phyloP scores from a whole-genome alignment of 169 alveolate species.

The Eimeria sp. region DNA sequence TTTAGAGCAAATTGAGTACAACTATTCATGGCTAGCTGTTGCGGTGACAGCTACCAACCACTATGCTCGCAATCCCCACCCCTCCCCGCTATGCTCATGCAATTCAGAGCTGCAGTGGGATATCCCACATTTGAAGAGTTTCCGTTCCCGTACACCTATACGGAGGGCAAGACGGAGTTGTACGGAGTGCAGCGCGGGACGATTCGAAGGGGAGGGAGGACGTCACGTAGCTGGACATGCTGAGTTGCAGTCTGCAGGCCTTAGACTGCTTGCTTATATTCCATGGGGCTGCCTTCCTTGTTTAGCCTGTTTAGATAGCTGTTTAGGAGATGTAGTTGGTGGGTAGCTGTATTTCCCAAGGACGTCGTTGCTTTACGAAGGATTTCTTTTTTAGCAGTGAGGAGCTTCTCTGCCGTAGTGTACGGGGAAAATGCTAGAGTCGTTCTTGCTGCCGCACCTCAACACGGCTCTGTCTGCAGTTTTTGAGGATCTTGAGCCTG shows the following conservation, averaged over 20 bases:
- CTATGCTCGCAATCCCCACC: background rate
- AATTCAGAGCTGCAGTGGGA: slow-evolving; percentile 9
- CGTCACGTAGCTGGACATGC: background rate
- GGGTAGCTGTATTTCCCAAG: background rate
- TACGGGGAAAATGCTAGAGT: slow-evolving; percentile 34
- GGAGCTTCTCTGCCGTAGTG: background rate
- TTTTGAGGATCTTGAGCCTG: slow-evolving; percentile 59
- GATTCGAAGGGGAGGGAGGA: background rate
- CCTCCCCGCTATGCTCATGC: background rate
- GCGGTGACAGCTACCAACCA: background rate
- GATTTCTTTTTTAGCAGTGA: background rate
- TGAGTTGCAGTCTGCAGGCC: background rate
- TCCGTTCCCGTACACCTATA: background rate
- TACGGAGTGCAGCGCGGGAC: background rate
- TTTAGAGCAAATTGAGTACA: background rate
- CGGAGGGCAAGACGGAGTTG: background rate
- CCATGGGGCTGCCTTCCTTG: background rate
- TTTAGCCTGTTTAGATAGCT: background rate
- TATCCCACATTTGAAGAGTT: background rate
- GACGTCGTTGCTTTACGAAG: background rate
- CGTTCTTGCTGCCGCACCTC: slow-evolving; percentile 68
- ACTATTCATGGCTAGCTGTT: background rate
- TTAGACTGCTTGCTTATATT: background rate
- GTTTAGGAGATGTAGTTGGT: background rate
- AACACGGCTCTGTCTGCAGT: slow-evolving; percentile 64